phyloP scores from a whole-genome alignment of 2,329 filamentous ascomycete species.

The Diplodia intermedia region DNA sequence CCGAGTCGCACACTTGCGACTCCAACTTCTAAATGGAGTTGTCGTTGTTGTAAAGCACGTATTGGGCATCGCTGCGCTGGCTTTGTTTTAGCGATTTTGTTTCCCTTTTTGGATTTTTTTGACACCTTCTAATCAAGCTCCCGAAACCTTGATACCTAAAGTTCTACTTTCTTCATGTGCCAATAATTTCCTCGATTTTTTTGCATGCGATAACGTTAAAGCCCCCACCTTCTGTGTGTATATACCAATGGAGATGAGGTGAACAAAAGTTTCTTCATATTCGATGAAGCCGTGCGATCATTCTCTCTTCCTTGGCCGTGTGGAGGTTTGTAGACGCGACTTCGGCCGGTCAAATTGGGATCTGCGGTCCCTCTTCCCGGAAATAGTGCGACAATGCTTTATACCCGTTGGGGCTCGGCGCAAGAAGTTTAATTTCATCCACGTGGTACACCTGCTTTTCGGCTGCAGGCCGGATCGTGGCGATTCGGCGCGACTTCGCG shows the following conservation, averaged over 20 bases:
- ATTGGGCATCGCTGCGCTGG: not conserved
- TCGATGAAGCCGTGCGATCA: not conserved
- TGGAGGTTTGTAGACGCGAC: not conserved
- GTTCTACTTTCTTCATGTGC: conserved; percentile 7
- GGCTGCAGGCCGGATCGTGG: not conserved
- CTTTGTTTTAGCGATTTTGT: conserved; percentile 1
- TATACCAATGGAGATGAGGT: conserved; percentile 24
- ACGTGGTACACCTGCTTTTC: not conserved
- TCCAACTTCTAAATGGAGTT: conserved; percentile 42
- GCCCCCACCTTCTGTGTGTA: not conserved
- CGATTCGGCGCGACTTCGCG: not conserved
- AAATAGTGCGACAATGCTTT: not conserved
- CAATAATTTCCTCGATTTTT: conserved; percentile 3
- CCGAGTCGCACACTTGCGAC: conserved; percentile 39
- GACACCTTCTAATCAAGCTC: not conserved
- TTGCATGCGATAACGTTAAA: conserved; percentile 15
- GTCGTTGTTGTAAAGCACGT: not conserved
- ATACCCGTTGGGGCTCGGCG: not conserved
- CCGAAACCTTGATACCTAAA: not conserved
- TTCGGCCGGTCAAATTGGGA: not conserved
- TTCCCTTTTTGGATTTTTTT: not conserved
- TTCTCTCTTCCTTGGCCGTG: not conserved
- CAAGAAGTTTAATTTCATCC: not conserved
- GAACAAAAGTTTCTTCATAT: not conserved
- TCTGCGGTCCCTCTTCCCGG: not conserved